Conservation (phyloP, 2,329 filamentous ascomycete species). For the Penicillium sp. region DNA sequence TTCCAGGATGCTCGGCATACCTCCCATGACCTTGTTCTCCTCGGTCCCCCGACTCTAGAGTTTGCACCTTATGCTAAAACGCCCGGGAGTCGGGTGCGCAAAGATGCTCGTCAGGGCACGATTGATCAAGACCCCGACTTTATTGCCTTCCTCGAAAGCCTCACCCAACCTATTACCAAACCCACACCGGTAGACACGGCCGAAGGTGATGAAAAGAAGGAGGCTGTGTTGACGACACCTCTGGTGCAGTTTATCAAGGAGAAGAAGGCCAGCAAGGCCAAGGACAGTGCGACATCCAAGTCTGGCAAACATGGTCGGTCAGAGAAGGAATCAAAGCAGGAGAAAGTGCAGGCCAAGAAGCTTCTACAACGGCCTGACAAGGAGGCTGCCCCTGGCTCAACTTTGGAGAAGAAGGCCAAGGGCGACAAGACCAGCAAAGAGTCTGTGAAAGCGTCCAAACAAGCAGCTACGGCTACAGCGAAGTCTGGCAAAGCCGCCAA, state of each 20-base stretch:
- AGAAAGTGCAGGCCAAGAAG: constrained; percentile 44
- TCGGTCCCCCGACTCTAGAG: constrained; percentile 77
- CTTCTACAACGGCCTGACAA: constrained; percentile 42
- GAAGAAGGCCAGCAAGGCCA: constrained; percentile 78
- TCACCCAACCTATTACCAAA: constrained; percentile 71
- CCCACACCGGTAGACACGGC: constrained; percentile 50
- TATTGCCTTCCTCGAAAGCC: constrained; percentile 82
- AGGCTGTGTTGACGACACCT: constrained; percentile 74
- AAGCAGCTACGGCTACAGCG: constrained; percentile 27
- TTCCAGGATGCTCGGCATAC: constrained; percentile 84
- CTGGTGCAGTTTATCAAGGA: constrained; percentile 86
- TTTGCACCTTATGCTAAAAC: constrained; percentile 81
- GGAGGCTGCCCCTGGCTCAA: constrained; percentile 24
- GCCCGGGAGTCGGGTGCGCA: constrained; percentile 68
- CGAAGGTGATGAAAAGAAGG: constrained; percentile 52
- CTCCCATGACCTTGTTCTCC: constrained; percentile 65
- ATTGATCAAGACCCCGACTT: constrained; percentile 97
- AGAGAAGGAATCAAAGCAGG: constrained; percentile 41
- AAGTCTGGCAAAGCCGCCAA: constrained; percentile 38
- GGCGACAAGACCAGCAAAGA: constrained; percentile 62
- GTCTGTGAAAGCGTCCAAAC: constrained; percentile 55
- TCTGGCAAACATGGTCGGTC: constrained; percentile 42
- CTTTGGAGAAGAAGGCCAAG: constrained; percentile 39
- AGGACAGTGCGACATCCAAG: constrained; percentile 53
- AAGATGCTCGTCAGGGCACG: constrained; percentile 83